Base-by-base conservation (phyloP, 768 basidiomycete species). In the Holtermannia corniformis region DNA sequence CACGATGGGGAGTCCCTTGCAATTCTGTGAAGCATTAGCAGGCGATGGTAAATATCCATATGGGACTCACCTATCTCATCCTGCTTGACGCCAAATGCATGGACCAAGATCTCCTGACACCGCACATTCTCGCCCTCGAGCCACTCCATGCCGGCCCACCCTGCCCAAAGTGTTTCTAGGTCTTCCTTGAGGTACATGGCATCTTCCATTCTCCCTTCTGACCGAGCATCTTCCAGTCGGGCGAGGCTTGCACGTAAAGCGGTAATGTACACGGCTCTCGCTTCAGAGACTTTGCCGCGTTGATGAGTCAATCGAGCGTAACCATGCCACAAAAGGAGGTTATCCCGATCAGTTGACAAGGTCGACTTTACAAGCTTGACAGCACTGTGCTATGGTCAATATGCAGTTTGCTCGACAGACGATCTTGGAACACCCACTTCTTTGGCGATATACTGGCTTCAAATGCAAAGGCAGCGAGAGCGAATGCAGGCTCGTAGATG, bases 71-170 rank as follows among this genome's bases (percentile, higher is more conserved):
- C 37, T 10, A 54, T 24, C 7, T 42, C 21, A 21, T 46, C 54
- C 3, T 43, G 28, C 7, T 45, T 52, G 4, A 57, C 25, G 3
- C 57, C 60, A 3, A 43, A 47, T 23, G 51, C 57, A 10, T 56
- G 21, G 5, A 55, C n/a, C 2, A 63, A n/a, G 14, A 68, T 51
- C 32, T 55, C 57, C 50, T 63, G 47, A 23, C 53, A 48, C 41
- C 59, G 26, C 5, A 3, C 45, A 3, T 58, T 37, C 1, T 61
- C 45, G 0, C 63, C 66, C 2, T 58, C 43, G 43, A 71, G 65
- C 63, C 60, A 71, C 52, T 76, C 75, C 68, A 75, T 64, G 54
- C 73, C 71, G 0, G 71, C 72, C 75, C 75, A 76, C 1, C 68
- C 63, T 0, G 69, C 62, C 58, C 67, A 71, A 7, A 76, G 49